A percentile compares a stretch with the other conserved stretches of the same genome.
Evolutionary conservation across 2,329 filamentous ascomycete species (phyloP).

Genomic region (Thermothelomyces thermophilus): DNA sequence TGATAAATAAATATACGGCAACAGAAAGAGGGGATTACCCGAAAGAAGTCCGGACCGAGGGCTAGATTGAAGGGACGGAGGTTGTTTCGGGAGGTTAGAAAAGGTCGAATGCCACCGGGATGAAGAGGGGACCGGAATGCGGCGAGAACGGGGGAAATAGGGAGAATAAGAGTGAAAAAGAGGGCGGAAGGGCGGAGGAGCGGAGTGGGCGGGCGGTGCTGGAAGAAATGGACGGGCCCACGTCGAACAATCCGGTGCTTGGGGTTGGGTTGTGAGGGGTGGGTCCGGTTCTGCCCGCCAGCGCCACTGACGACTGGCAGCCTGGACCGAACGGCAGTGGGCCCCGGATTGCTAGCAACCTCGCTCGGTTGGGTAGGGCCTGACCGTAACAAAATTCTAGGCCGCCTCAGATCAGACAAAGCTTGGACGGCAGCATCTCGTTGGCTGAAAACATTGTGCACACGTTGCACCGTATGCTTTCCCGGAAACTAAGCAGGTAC

Average conservation of each 20-base stretch:
- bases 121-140: conserved; percentile 8
- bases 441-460: conserved; percentile 25
- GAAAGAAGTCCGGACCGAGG: neutral
- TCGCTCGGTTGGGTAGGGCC: conserved; percentile 19
- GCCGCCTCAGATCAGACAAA: conserved; percentile 17
- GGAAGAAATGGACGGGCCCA: conserved; percentile 26
- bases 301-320: conserved; percentile 15
- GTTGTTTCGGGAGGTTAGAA: neutral
- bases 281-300: conserved; percentile 14
- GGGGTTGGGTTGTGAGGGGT: conserved; percentile 23
- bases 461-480: conserved; percentile 18
- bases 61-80: too few relatives aligned
- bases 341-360: neutral
- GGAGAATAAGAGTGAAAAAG: conserved; percentile 22
- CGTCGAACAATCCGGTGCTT: conserved; percentile 21
- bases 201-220: conserved; percentile 24
- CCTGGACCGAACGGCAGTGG: conserved; percentile 23
- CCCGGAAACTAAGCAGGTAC: neutral
- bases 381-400: neutral
- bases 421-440: conserved; percentile 27
- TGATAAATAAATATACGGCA: conserved; percentile 19
- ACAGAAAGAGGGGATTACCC: neutral
- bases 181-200: conserved; percentile 27
- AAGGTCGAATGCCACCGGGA: neutral
- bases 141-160: conserved; percentile 21